phyloP scores from a whole-genome alignment of 2,329 filamentous ascomycete species.

The Colletotrichum brevisporum region DNA sequence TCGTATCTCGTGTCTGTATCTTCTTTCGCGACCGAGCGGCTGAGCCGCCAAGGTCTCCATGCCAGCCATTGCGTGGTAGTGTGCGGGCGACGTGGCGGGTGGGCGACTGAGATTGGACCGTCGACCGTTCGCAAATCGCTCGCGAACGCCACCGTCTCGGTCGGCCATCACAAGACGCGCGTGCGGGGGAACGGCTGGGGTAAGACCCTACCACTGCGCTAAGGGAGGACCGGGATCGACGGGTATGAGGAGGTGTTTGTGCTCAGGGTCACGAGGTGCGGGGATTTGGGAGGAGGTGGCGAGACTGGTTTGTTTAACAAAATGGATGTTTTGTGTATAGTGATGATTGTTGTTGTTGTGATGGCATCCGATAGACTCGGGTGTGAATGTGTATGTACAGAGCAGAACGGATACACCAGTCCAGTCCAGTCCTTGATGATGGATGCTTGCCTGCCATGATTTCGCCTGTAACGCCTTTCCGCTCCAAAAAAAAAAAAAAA shows the following conservation, averaged over 20 bases:
- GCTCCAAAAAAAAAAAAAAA: slow-evolving; percentile 1
- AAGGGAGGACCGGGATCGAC: not conserved
- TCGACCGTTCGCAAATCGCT: not conserved
- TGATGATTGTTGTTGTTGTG: not conserved
- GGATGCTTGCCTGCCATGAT: slow-evolving; percentile 14
- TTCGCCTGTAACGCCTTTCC: slow-evolving; percentile 21
- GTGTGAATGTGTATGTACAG: slow-evolving; percentile 14
- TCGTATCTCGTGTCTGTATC: slow-evolving; percentile 35
- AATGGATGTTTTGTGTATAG: slow-evolving; percentile 3
- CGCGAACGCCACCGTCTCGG: slow-evolving; percentile 17
- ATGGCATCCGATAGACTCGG: slow-evolving; percentile 8
- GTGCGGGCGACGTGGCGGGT: no score
- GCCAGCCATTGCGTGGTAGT: no score
- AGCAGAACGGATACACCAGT: no score
- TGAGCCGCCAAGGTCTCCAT: not conserved
- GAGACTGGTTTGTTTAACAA: not conserved
- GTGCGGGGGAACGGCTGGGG: slow-evolving; percentile 32
- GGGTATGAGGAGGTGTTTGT: not conserved
- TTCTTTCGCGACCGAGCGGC: slow-evolving; percentile 2
- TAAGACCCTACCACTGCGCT: slow-evolving; percentile 10
- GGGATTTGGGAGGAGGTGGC: not conserved
- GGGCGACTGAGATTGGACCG: slow-evolving; percentile 6
- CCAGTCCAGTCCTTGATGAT: not conserved
- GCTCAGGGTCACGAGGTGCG: not conserved
- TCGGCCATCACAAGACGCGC: slow-evolving; percentile 32